Base-by-base conservation (phyloP, 805 yeast species). In the Yamadazyma laniorum region DNA sequence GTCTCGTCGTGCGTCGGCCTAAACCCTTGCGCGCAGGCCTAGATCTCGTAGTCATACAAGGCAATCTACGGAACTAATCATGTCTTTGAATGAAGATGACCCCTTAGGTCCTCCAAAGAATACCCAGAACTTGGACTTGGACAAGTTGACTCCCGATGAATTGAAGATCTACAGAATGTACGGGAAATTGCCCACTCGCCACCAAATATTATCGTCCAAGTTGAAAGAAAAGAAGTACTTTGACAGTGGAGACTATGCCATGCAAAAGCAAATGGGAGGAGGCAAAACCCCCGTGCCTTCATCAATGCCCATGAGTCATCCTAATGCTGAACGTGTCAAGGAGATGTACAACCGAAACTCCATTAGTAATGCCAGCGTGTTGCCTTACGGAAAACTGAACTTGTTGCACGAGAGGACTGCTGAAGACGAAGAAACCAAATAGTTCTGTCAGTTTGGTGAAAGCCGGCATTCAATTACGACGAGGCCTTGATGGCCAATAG, bases 191-290 rank as follows among this genome's bases (percentile, higher is more conserved):
- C 97, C 96, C 17, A 76, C 89, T 18, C 82, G 79, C 40, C 81
- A 82, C 40, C 95, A 88, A 46, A 68, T 89, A 15, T 69, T 89
- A 35, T 74, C 83, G 35, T 77, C 82, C 44, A 86, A 84, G 56
- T 66, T 86, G 51, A 85, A 85, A 61, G 96, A 89, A 47, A 78
- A 95, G 52, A 90, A 88, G 66, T 89, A 85, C 61, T 90, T 89
- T 54, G 97, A 89, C 56, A 84, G 95, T 45, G 96, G 96, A 7
- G 97, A 89, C 62, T 89, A 89, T 60, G 96, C 96, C 8, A 75
- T 89, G 74, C 85, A 80, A 40, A 68, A 68, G 41, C 75, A 67
- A 49, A 49, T 61, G 22, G 72, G 48, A 13, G 34, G 29, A 17
- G 32, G 29, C 11, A 46, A 43, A 17, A 55, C 54, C 5, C 48